Evolutionary conservation across 257 asterid species (phyloP), one percentile per base, ranked within the genome.

Genomic region (Scutellaria baicalensis): DNA sequence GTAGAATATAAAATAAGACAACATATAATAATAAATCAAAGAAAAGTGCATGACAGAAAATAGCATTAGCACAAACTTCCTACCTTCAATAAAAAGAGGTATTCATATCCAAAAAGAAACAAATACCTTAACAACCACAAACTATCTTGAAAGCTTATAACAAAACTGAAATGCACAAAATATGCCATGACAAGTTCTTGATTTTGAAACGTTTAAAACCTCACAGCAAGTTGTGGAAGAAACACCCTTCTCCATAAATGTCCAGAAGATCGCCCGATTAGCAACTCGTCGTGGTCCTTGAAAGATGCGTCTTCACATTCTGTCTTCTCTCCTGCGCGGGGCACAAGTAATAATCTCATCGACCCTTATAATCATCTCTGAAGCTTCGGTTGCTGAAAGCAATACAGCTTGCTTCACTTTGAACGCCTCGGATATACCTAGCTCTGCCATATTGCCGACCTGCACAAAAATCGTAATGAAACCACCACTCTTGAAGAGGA

Each of bases 381-480:
- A 86, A 48, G 98, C 97, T 81, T 92, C 98, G 6, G 93, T 92
- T 51, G 98, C 97, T 5, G 98, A 92, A 57, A 86, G 85, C 84
- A 92, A 63, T 44, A 90, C 97, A 11, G 90, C 97, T 33, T 88
- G 89, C 85, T 92, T 92, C 64, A 92, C 98, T 83, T 92, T 92
- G 79, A 92, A 92, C 36, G 97, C 85, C 82, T 92, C 97, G 0
- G 77, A 88, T 52, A 92, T 90, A 23, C 98, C 98, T n/a, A 73
- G 78, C 69, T 85, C 95, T 0, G 84, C 75, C 98, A 90, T 92
- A 77, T 88, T 81, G 23, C 97, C 98, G 44, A 90, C 93, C 98
- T 92, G 85, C 73, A 69, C 4, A 21, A 54, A 21, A 60, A 43
- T 42, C n/a, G 33, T 44, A 31, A 52, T 8, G 27, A 47, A 59